Conservation (phyloP, 192 early-diverging fungal genomes). For the Backusella circina region DNA sequence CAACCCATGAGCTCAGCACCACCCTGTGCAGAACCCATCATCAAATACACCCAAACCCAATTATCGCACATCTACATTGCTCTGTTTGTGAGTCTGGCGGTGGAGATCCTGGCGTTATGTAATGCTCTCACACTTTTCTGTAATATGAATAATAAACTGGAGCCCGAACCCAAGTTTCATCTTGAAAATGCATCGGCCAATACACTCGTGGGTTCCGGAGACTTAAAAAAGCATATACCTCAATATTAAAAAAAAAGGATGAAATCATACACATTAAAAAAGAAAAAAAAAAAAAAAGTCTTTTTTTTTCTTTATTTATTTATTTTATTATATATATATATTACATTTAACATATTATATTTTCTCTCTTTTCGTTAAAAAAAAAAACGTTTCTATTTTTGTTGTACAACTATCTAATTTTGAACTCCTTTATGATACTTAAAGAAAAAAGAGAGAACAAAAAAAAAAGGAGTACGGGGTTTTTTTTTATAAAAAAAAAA, state of each 20-base stretch:
- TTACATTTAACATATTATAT: background rate
- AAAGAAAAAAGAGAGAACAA: background rate
- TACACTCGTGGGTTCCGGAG: background rate
- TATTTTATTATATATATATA: background rate
- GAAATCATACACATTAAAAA: background rate
- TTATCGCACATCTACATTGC: conserved; percentile 9
- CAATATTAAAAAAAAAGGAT: background rate
- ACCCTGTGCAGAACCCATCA: conserved; percentile 6
- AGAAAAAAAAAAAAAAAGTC: background rate
- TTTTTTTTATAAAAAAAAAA: background rate
- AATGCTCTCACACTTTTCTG: conserved; percentile 15
- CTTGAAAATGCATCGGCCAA: background rate
- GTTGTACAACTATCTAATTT: background rate
- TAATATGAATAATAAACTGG: conserved; percentile 6
- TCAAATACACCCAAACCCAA: conserved; percentile 1
- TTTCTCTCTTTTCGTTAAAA: background rate
- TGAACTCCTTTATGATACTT: background rate
- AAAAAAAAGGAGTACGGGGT: background rate
- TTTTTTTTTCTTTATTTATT: background rate
- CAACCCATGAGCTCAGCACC: background rate
- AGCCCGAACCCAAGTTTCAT: background rate
- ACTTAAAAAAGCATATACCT: conserved; percentile 1
- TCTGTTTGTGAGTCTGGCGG: background rate
- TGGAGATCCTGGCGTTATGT: conserved; percentile 13
- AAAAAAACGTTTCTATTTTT: background rate